Base-by-base conservation (phyloP, 2,329 filamentous ascomycete species). In the Chaetothyriales sp. region DNA sequence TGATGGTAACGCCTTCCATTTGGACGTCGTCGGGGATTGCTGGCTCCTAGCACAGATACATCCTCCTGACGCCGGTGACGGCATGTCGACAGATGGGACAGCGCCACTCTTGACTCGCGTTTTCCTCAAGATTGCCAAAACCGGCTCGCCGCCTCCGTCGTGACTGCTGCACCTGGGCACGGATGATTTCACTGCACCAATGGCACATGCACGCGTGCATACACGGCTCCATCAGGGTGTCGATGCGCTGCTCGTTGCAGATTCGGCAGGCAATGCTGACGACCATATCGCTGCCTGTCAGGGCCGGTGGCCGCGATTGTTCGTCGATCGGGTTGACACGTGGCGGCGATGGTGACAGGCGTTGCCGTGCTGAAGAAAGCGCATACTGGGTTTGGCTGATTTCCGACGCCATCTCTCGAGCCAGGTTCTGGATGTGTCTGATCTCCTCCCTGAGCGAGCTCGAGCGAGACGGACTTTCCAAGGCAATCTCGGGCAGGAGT, bases 131-230 rank as follows among this genome's bases (percentile, higher is more conserved):
- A 15, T 19, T 28, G 13, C 43, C 5, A 7, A n/a, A 46, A 8
- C 43, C 15, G 8, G 20, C 6, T 43, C 52, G 56, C 48, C 43
- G 29, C 5, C 44, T 51, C 2, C 52, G 55, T 20, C 46, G 33
- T 5, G 33, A 40, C 15, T 40, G 33, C 15, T 40, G 33, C 8
- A 40, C 49, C n/a, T 43, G 43, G 4, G 49, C 43, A 2, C 50
- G 55, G 15, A 56, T 40, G 25, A 61, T 19, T 19, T 57, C 50
- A 13, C 53, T 53, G 40, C 59, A 61, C 58, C 58, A 61, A 10
- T 54, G 56, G 47, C 59, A 61, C 20, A 59, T 56, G 4, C 52
- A 54, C 18, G 57, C 48, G 49, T 61, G 59, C 56, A 58, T 58
- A 48, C 59, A 61, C 13, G 59, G 59, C 45, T 56, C 51, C 22